Evolutionary conservation across 2,329 filamentous ascomycete species (phyloP), one percentile per base, ranked within the genome.

Genomic region (Aspergillus ustus): DNA sequence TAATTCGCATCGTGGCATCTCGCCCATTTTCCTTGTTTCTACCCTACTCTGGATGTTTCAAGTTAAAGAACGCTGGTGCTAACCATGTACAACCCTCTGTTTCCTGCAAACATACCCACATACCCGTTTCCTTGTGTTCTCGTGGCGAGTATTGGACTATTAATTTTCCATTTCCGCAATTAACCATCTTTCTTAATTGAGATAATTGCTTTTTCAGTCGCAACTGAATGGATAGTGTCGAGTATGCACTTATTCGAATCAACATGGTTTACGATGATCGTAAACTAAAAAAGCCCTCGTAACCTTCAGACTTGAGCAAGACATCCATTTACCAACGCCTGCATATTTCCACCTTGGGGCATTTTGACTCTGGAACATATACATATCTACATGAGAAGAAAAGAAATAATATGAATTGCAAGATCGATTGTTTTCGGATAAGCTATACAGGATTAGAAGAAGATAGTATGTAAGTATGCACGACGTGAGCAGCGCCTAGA

Each of bases 91-190:
- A 52, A 31, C 28, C 58, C 52, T 45, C 52, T 25, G 49, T 52
- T 20, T 66, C 11, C 60, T 61, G 53, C 56, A 64, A 64, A 65
- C 61, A 61, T 67, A 63, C 57, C 62, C 58, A 28, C 25, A 51
- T 51, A 51, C 52, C 52, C 43, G 25, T 29, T 65, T 60, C 61
- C 37, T 31, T 44, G 19, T 44, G 22, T 54, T 22, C 13, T 8
- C 17, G 20, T 22, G 50, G 50, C 50, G 31, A 52, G 22, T 22
- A 43, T 3, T 43, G 19, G 25, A 25, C 25, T 25, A 25, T 25
- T 5, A 3, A 3, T 25, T 25, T 25, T 22, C 9, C 34, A 43
- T 52, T 29, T 54, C 19, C 52, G 19, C 28, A 2, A 8, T 2
- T 13, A 11, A 40, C 8, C 15, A 40, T 15, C 34, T 15, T 34